phyloP scores from a whole-genome alignment of 495 filamentous ascomycete species.

The Lasiosphaeria hispida region DNA sequence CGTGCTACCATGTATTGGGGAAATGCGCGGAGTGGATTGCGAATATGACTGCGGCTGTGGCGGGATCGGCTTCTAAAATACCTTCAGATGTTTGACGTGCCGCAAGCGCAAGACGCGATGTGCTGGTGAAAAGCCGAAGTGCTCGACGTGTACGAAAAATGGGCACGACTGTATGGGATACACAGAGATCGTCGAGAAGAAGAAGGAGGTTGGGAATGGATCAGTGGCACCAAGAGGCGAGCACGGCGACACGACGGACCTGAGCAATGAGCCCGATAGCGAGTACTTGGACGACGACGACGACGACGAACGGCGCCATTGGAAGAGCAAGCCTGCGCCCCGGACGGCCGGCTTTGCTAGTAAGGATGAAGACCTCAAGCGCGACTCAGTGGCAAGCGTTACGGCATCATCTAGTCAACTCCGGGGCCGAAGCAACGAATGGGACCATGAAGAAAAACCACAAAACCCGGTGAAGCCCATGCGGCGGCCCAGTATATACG shows the following conservation, averaged over 20 bases:
- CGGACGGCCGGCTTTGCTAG: conserved; percentile 25
- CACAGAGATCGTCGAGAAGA: conserved; percentile 49
- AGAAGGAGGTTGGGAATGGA: conserved; percentile 32
- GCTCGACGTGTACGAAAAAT: conserved; percentile 72
- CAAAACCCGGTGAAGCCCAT: conserved; percentile 20
- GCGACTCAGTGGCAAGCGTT: conserved; percentile 26
- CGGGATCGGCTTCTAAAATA: conserved; percentile 26
- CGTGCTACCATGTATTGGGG: background rate
- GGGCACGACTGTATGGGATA: conserved; percentile 72
- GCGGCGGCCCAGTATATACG: conserved; percentile 22
- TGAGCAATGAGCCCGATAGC: conserved; percentile 28
- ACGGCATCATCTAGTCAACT: conserved; percentile 16
- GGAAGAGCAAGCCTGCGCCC: conserved; percentile 25
- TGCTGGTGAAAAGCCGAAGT: conserved; percentile 72
- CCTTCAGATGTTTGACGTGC: conserved; percentile 67
- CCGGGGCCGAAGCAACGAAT: conserved; percentile 26
- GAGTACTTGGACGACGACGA: conserved; percentile 35
- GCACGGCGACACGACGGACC: conserved; percentile 20
- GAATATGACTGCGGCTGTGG: conserved; percentile 11
- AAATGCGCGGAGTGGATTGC: conserved; percentile 13
- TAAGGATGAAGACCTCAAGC: conserved; percentile 14
- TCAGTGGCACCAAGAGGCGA: conserved; percentile 24
- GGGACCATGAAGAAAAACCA: conserved; percentile 28
- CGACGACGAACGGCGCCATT: conserved; percentile 32
- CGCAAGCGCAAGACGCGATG: conserved; percentile 82